Percentiles rank a stretch among this genome's conserved stretches.
Conservation (phyloP, 805 yeast genomes). For the Yarrowia alimentaria region DNA sequence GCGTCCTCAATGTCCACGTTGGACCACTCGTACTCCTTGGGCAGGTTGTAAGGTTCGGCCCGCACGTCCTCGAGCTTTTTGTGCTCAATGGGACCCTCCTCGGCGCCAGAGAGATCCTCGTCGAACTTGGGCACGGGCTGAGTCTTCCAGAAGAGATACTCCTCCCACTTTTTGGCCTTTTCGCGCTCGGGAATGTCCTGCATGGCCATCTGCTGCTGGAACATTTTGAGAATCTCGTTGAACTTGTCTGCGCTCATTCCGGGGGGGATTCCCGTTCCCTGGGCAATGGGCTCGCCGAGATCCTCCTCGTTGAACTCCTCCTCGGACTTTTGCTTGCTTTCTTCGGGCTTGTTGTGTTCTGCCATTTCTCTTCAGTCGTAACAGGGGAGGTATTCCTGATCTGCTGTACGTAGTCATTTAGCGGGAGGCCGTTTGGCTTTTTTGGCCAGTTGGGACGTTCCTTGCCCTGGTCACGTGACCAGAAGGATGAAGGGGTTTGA, state of each 20-base stretch:
- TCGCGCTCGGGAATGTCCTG: slow-evolving; percentile 28
- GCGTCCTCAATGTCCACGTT: slow-evolving; percentile 61
- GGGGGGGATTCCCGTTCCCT: slow-evolving; percentile 31
- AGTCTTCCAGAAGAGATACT: slow-evolving; percentile 95
- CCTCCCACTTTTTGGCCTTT: slow-evolving; percentile 58
- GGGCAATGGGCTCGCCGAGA: slow-evolving; percentile 24
- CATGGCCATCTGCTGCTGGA: slow-evolving; percentile 28
- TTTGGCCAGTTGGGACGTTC: too few species aligned
- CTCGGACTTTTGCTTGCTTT: slow-evolving; percentile 5
- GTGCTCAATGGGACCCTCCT: slow-evolving; percentile 84
- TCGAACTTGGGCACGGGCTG: slow-evolving; percentile 88
- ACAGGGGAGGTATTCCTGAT: too few species aligned
- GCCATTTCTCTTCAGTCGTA: too few species aligned
- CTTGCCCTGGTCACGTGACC: too few species aligned
- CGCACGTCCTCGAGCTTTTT: slow-evolving; percentile 71
- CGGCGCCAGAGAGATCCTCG: slow-evolving; percentile 54
- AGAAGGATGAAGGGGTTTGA: too few species aligned
- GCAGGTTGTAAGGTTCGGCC: slow-evolving; percentile 64
- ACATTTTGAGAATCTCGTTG: slow-evolving; percentile 31
- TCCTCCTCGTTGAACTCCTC: slow-evolving; percentile 24
- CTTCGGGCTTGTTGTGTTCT: slow-evolving; percentile 20
- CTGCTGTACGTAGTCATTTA: background rate
- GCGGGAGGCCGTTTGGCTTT: too few species aligned
- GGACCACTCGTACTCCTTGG: slow-evolving; percentile 85
- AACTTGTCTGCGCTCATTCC: slow-evolving; percentile 34